Evolutionary conservation across 75 land plant genomes (phyloP).

Genomic region (Sequoiadendron giganteum): DNA sequence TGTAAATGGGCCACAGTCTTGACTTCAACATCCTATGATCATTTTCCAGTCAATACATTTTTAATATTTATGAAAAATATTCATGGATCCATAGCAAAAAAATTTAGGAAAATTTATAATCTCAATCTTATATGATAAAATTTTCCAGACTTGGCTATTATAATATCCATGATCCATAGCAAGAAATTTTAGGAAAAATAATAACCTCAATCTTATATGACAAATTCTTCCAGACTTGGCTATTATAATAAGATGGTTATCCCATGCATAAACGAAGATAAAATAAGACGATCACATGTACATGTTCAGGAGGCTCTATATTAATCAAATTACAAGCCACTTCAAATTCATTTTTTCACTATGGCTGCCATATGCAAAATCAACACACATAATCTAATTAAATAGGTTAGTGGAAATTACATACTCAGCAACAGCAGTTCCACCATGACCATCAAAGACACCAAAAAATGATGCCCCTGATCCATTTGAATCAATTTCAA

Average conservation of each 20-base stretch:
- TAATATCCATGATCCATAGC: no score
- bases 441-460: slow-evolving; percentile 59
- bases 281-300: not conserved
- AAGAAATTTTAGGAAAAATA: no score
- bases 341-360: not conserved
- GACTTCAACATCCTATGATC: slow-evolving; percentile 44
- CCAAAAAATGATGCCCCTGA: slow-evolving; percentile 49
- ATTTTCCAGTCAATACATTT: slow-evolving; percentile 4
- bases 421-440: slow-evolving; percentile 56
- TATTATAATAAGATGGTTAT: not conserved
- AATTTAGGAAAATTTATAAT: not conserved
- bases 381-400: not conserved
- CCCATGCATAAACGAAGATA: not conserved
- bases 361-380: not conserved
- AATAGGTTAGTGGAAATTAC: not conserved
- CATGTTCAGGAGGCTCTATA: not conserved
- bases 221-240: not conserved
- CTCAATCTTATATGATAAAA: not conserved
- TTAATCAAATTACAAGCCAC: not conserved
- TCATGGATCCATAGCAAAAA: not conserved
- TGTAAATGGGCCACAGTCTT: slow-evolving; percentile 42
- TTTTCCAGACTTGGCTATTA: no score
- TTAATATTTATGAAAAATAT: not conserved
- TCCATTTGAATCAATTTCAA: slow-evolving; percentile 38
- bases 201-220: no score